These are phyloP conservation scores for Penicillium paneum DNA, from an alignment of 2,329 filamentous ascomycete genomes.

Conservation along the genomic window DNA sequence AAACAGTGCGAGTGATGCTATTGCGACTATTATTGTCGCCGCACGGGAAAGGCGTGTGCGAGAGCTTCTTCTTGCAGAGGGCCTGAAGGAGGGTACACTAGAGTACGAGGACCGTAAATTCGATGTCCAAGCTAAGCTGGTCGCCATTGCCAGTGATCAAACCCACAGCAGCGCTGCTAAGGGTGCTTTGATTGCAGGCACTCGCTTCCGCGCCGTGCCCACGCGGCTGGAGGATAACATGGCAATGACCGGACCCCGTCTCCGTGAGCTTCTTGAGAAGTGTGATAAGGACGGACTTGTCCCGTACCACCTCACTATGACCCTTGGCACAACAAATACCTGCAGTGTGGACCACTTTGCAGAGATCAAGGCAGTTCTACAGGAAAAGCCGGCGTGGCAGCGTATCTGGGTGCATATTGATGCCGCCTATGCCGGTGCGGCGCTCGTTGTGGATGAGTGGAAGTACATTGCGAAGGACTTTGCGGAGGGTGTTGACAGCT, in stretches of 20 bases:
- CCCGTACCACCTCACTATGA: constrained; percentile 83
- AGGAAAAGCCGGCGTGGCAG: constrained; percentile 47
- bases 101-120: constrained; percentile 69
- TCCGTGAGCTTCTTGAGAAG: constrained; percentile 62
- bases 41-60: constrained; percentile 76
- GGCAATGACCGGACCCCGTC: constrained; percentile 63
- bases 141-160: constrained; percentile 75
- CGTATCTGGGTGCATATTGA: constrained; percentile 89
- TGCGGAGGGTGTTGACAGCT: constrained; percentile 68
- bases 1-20: constrained; percentile 81
- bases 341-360: constrained; percentile 82
- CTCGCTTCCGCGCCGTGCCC: constrained; percentile 70
- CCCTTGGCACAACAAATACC: constrained; percentile 80
- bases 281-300: constrained; percentile 67
- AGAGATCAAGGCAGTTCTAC: constrained; percentile 59
- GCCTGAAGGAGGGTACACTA: constrained; percentile 44
- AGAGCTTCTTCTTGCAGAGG: constrained; percentile 54
- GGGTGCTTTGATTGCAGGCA: constrained; percentile 78
- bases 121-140: constrained; percentile 65
- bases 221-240: constrained; percentile 63
- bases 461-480: constrained; percentile 64
- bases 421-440: constrained; percentile 85
- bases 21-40: constrained; percentile 82
- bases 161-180: constrained; percentile 85
- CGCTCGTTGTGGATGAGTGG: constrained; percentile 77